Percentiles rank a stretch among this genome's conserved stretches.
phyloP scores from a whole-genome alignment of 805 yeast genomes.

The Candida gorgasii region DNA sequence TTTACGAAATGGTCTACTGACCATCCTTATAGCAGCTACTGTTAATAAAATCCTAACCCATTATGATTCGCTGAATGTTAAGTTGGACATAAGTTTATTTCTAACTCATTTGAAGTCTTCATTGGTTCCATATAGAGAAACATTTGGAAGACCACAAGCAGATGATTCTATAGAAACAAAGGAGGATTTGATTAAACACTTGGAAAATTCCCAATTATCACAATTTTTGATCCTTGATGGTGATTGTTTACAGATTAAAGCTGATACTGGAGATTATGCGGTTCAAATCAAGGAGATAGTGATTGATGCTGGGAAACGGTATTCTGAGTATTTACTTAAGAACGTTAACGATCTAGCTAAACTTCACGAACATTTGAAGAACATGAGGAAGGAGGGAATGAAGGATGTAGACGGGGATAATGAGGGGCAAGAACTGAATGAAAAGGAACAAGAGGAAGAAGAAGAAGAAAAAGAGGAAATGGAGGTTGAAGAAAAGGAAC shows the following conservation, averaged over 20 bases:
- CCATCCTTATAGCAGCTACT: constrained; percentile 15
- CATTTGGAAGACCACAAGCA: constrained; percentile 14
- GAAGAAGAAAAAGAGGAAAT: constrained; percentile 13
- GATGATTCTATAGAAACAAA: constrained; percentile 12
- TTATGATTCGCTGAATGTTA: constrained; percentile 12
- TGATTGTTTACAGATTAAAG: constrained; percentile 22
- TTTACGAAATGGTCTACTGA: constrained; percentile 14
- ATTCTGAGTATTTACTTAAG: constrained; percentile 21
- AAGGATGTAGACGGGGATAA: background rate
- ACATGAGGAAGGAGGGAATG: constrained; percentile 4
- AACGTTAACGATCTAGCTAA: constrained; percentile 23
- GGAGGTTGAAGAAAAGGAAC: background rate
- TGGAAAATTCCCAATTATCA: constrained; percentile 17
- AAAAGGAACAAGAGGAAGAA: constrained; percentile 18
- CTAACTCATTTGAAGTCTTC: constrained; percentile 10
- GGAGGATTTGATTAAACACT: constrained; percentile 15
- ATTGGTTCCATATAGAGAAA: constrained; percentile 10
- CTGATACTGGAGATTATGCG: constrained; percentile 21
- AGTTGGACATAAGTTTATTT: constrained; percentile 12
- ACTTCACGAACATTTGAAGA: constrained; percentile 4
- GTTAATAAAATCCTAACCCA: constrained; percentile 12
- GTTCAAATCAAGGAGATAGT: constrained; percentile 23
- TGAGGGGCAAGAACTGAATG: constrained; percentile 1
- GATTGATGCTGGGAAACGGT: constrained; percentile 20
- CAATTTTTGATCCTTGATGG: constrained; percentile 23